Percentiles rank a stretch among this genome's conserved stretches.
Conservation (phyloP, 1,284 basidiomycete genomes). For the Puccinia horiana region DNA sequence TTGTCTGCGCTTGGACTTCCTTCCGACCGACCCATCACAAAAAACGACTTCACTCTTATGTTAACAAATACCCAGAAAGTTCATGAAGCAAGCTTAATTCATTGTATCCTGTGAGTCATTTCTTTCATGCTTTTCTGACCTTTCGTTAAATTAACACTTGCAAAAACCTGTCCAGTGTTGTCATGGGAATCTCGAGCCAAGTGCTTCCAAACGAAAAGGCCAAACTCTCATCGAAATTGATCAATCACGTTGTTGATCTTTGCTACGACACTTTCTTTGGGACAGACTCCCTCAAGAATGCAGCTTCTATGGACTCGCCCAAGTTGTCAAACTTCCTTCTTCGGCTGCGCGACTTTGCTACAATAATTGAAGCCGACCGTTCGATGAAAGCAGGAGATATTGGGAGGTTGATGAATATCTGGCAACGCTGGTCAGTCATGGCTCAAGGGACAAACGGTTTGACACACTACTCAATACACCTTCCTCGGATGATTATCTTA, state of each 20-base stretch:
- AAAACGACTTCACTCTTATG: no score
- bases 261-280: background rate
- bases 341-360: constrained; percentile 10
- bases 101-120: no score
- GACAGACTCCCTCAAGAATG: background rate
- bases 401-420: constrained; percentile 7
- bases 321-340: background rate
- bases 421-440: constrained; percentile 13
- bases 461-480: background rate
- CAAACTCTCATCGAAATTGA: background rate
- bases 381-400: constrained; percentile 8
- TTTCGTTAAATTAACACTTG: no score
- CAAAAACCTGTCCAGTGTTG: background rate
- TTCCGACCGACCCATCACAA: no score
- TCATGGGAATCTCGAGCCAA: background rate
- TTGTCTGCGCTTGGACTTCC: no score
- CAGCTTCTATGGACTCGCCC: background rate
- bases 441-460: background rate
- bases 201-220: background rate
- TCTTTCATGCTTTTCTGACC: no score
- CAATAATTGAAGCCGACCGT: background rate
- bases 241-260: background rate
- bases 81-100: no score
- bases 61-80: no score
- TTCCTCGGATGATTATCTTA: background rate